Evolutionary conservation across 1,139 yeast species (phyloP).

Genomic region (Candida tropicalis): DNA sequence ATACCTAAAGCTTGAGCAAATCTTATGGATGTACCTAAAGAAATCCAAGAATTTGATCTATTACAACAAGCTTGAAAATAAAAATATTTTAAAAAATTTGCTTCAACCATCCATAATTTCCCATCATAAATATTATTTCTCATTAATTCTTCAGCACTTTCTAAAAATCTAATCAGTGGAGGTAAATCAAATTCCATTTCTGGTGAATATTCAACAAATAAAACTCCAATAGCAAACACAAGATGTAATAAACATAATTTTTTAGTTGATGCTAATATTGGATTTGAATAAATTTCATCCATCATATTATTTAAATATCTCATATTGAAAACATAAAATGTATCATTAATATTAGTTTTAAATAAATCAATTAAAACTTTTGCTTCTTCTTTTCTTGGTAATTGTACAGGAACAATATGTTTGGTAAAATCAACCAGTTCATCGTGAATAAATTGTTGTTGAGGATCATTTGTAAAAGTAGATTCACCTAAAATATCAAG

Average conservation of each 20-base stretch:
- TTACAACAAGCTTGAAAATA: constrained; percentile 40
- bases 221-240: constrained; percentile 42
- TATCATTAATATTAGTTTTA: constrained; percentile 35
- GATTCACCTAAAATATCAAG: constrained; percentile 17
- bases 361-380: constrained; percentile 30
- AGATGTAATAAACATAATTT: constrained; percentile 29
- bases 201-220: constrained; percentile 23
- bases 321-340: constrained; percentile 38
- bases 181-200: constrained; percentile 20
- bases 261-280: constrained; percentile 17
- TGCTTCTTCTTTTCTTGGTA: constrained; percentile 28
- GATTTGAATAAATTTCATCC: constrained; percentile 25
- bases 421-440: constrained; percentile 25
- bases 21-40: constrained; percentile 47
- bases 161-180: constrained; percentile 27
- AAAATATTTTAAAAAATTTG: constrained; percentile 36
- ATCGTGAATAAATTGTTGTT: constrained; percentile 33
- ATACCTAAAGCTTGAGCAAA: constrained; percentile 67
- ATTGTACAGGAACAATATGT: constrained; percentile 23
- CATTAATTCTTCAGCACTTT: constrained; percentile 32
- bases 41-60: constrained; percentile 44
- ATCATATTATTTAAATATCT: constrained; percentile 24
- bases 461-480: constrained; percentile 36
- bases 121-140: constrained; percentile 37
- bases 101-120: constrained; percentile 44